Conservation (phyloP, 352 stramenopile species). For the Phytopythium mirpurense region DNA sequence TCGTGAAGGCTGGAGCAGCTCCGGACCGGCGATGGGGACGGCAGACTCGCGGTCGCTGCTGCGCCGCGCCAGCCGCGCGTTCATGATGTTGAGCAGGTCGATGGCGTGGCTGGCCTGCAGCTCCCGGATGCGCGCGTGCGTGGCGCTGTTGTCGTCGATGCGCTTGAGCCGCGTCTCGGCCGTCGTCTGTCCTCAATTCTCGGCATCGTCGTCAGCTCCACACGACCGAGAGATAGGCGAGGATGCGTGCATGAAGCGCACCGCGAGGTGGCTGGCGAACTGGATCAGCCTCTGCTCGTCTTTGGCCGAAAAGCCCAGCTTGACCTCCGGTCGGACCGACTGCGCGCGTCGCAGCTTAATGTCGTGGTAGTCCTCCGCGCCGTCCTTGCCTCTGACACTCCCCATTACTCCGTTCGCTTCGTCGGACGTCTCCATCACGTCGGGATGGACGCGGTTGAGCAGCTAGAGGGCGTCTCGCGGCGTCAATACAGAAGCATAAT, state of each 20-base stretch:
- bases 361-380: constrained; percentile 28
- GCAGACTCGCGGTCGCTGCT: not conserved
- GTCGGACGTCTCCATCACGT: constrained; percentile 4
- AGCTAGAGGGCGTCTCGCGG: too few relatives aligned
- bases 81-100: constrained; percentile 57
- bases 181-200: constrained; percentile 20
- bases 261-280: constrained; percentile 50
- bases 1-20: not conserved
- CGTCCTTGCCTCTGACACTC: constrained; percentile 4
- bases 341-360: constrained; percentile 31
- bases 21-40: not conserved
- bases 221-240: too few relatives aligned
- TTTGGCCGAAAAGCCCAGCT: constrained; percentile 43
- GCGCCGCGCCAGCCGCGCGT: constrained; percentile 24
- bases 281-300: constrained; percentile 66
- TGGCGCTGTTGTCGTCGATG: constrained; percentile 18
- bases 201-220: not conserved
- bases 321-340: constrained; percentile 16
- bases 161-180: constrained; percentile 49
- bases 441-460: constrained; percentile 42
- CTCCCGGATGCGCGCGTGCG: constrained; percentile 34
- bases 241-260: too few relatives aligned
- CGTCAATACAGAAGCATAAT: too few relatives aligned
- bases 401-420: constrained; percentile 6
- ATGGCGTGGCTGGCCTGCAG: constrained; percentile 39